These are phyloP conservation scores for Fragosphaeria purpurea DNA, from an alignment of 2,329 filamentous ascomycete species.

Conservation along the genomic window DNA sequence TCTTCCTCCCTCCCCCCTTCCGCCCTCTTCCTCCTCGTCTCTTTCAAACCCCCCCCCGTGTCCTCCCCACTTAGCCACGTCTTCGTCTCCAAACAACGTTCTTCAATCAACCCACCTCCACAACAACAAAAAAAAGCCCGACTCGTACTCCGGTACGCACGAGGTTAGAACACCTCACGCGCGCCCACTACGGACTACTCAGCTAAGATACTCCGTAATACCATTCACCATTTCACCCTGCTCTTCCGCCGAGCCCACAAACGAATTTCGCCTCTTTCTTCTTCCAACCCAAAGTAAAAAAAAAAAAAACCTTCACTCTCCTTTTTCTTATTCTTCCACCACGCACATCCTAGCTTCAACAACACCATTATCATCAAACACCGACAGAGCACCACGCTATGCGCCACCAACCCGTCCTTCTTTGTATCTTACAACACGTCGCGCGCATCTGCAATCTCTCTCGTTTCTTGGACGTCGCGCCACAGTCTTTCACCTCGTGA, in stretches of 20 bases:
- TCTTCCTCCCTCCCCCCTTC: not conserved
- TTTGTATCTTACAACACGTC: no score
- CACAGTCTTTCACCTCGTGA: no score
- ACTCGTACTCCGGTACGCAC: constrained; percentile 6
- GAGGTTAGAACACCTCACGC: constrained; percentile 6
- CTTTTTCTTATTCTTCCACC: not conserved
- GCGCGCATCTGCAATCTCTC: no score
- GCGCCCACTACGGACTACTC: no score
- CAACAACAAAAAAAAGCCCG: constrained; percentile 5
- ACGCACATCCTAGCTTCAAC: no score
- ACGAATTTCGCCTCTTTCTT: not conserved
- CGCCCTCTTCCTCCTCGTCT: constrained; percentile 18
- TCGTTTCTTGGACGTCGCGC: no score
- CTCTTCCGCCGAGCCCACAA: constrained; percentile 1
- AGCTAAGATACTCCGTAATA: not conserved
- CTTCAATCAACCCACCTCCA: constrained; percentile 8
- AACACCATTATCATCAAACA: no score
- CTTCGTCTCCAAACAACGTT: constrained; percentile 5
- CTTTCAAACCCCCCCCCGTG: constrained; percentile 2
- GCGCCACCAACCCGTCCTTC: no score
- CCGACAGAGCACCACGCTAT: no score
- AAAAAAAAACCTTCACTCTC: not conserved
- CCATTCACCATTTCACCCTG: not conserved
- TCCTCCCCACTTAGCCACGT: constrained; percentile 13
- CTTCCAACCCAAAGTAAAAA: not conserved